phyloP scores from a whole-genome alignment of 441 rosid genomes.

The Kokia cookei region DNA sequence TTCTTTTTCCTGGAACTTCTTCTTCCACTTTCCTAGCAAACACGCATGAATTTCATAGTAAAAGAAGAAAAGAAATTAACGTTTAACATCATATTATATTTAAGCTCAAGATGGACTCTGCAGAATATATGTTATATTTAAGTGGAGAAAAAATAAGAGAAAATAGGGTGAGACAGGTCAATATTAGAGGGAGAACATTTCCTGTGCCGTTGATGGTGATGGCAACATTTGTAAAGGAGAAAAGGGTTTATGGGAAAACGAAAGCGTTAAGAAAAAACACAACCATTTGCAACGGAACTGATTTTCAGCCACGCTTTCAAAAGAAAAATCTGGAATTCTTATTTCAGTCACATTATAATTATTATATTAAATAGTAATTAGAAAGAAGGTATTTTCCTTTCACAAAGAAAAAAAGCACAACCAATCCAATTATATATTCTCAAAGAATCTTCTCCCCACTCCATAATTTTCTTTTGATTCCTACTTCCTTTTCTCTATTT shows the following conservation, averaged over 20 bases:
- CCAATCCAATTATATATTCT: constrained; percentile 12
- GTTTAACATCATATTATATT: no score
- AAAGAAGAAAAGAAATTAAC: not conserved
- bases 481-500: not conserved
- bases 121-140: not conserved
- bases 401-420: not conserved
- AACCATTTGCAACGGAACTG: not conserved
- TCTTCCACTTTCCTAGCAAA: not conserved
- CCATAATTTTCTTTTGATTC: constrained; percentile 13
- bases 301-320: constrained; percentile 34
- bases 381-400: not conserved
- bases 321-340: constrained; percentile 41
- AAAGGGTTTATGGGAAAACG: not conserved
- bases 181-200: not conserved
- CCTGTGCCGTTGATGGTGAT: not conserved
- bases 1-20: not conserved
- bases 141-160: not conserved
- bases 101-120: not conserved
- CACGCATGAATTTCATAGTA: not conserved
- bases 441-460: constrained; percentile 26
- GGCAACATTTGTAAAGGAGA: not conserved
- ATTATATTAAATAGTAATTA: not conserved
- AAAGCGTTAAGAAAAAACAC: not conserved
- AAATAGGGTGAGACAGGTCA: not conserved
- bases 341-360: not conserved